These are phyloP conservation scores for Tolypocladium sp. DNA, from an alignment of 2,329 filamentous ascomycete genomes.

Conservation along the genomic window DNA sequence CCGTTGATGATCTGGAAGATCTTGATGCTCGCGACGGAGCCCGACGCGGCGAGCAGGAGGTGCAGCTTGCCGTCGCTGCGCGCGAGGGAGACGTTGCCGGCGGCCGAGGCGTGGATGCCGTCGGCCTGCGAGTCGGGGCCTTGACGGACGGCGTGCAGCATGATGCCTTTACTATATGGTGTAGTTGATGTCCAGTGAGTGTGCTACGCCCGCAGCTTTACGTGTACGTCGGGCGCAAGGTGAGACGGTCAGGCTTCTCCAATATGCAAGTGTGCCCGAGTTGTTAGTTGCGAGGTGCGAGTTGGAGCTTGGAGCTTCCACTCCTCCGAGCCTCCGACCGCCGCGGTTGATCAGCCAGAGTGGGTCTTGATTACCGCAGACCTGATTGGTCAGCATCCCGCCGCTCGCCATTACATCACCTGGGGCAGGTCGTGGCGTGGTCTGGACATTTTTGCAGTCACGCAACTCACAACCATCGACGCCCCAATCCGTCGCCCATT, in stretches of 20 bases:
- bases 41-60: constrained; percentile 31
- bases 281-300: not conserved
- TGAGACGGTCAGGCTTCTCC: not conserved
- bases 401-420: not conserved
- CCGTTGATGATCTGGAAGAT: constrained; percentile 55
- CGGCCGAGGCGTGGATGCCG: constrained; percentile 11
- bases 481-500: not conserved
- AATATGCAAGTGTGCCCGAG: not conserved
- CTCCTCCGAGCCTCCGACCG: not conserved
- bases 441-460: not conserved
- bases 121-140: not conserved
- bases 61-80: constrained; percentile 30
- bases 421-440: not conserved
- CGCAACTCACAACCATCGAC: not conserved
- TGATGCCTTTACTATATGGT: not conserved
- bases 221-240: not conserved
- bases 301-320: not conserved
- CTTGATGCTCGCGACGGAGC: constrained; percentile 82
- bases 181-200: not conserved
- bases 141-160: not conserved
- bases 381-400: constrained; percentile 1
- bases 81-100: constrained; percentile 21
- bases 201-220: not conserved
- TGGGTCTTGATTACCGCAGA: not conserved
- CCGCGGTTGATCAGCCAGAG: not conserved